phyloP scores from a whole-genome alignment of 208 protist genomes.

The Phytomonas sp. region DNA sequence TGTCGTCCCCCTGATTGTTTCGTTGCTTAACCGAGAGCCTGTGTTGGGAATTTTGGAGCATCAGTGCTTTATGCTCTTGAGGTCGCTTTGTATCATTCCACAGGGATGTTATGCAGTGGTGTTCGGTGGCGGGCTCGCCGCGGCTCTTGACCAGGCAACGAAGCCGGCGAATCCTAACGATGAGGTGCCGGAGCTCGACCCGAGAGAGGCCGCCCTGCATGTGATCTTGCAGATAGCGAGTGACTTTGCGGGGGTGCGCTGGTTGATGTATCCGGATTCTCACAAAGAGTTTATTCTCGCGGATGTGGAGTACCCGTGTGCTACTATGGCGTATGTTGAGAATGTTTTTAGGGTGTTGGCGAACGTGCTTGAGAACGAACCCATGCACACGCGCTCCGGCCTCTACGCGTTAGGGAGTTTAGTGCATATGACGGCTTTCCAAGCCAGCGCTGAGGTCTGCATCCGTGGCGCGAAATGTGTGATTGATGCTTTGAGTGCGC shows the following conservation, averaged over 20 bases:
- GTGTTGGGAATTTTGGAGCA: slow-evolving; percentile 32
- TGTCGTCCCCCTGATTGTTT: slow-evolving; percentile 40
- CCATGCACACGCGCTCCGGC: slow-evolving; percentile 1
- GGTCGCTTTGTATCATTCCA: slow-evolving; percentile 61
- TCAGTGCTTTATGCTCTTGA: slow-evolving; percentile 58
- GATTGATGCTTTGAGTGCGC: slow-evolving; percentile 5
- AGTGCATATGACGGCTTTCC: slow-evolving; percentile 19
- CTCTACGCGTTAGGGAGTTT: slow-evolving; percentile 15
- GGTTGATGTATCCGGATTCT: slow-evolving; percentile 40
- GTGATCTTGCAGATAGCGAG: slow-evolving; percentile 44
- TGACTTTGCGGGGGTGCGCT: slow-evolving; percentile 58
- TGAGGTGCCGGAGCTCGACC: slow-evolving; percentile 13
- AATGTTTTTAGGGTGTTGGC: slow-evolving; percentile 14
- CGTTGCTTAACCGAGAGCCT: slow-evolving; percentile 20
- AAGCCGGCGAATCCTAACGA: neutral
- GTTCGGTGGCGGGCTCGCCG: slow-evolving; percentile 38
- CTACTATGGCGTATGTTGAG: slow-evolving; percentile 6
- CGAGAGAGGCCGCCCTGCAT: slow-evolving; percentile 29
- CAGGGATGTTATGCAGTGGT: slow-evolving; percentile 69
- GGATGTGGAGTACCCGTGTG: slow-evolving; percentile 7
- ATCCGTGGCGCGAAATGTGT: slow-evolving; percentile 4
- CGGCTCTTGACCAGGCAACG: slow-evolving; percentile 21
- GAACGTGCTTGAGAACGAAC: slow-evolving; percentile 9
- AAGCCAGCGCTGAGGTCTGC: slow-evolving; percentile 13
- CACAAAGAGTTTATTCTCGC: slow-evolving; percentile 14